Conservation (phyloP, 2,329 filamentous ascomycete species). For the Pseudonectria foliicola region DNA sequence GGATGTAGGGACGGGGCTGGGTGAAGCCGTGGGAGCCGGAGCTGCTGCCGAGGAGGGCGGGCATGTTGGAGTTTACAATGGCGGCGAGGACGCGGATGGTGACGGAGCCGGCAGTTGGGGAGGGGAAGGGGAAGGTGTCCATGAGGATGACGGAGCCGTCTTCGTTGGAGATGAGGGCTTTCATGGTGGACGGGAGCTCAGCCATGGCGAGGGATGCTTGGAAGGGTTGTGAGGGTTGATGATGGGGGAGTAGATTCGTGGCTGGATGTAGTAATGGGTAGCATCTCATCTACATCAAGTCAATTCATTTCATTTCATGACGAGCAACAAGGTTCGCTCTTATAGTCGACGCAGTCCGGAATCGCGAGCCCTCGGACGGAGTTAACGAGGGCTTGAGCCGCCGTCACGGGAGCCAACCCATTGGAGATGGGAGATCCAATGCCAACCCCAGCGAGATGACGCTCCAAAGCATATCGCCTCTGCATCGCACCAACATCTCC, state of each 20-base stretch:
- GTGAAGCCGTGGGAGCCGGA: constrained; percentile 8
- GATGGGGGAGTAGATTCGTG: neutral
- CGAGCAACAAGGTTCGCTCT: too few relatives aligned
- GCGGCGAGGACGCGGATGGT: constrained; percentile 17
- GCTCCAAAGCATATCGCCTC: too few relatives aligned
- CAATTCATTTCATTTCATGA: too few relatives aligned
- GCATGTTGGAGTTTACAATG: constrained; percentile 21
- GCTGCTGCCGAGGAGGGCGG: constrained; percentile 9
- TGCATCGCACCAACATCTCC: too few relatives aligned
- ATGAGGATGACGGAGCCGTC: constrained; percentile 8
- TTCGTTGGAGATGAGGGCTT: constrained; percentile 11
- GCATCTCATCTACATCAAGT: too few relatives aligned
- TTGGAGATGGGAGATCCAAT: too few relatives aligned
- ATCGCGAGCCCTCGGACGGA: too few relatives aligned
- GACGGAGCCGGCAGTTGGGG: constrained; percentile 10
- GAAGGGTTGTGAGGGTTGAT: neutral
- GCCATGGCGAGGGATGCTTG: constrained; percentile 5
- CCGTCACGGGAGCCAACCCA: too few relatives aligned
- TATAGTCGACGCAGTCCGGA: too few relatives aligned
- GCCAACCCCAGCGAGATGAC: too few relatives aligned
- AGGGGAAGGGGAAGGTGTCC: constrained; percentile 11
- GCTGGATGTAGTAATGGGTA: neutral
- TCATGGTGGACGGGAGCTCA: constrained; percentile 14
- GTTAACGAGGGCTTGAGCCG: too few relatives aligned
- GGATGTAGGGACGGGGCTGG: constrained; percentile 24